These are phyloP conservation scores for Triangularia setosa DNA, from an alignment of 2,329 filamentous ascomycete genomes.

Conservation along the genomic window DNA sequence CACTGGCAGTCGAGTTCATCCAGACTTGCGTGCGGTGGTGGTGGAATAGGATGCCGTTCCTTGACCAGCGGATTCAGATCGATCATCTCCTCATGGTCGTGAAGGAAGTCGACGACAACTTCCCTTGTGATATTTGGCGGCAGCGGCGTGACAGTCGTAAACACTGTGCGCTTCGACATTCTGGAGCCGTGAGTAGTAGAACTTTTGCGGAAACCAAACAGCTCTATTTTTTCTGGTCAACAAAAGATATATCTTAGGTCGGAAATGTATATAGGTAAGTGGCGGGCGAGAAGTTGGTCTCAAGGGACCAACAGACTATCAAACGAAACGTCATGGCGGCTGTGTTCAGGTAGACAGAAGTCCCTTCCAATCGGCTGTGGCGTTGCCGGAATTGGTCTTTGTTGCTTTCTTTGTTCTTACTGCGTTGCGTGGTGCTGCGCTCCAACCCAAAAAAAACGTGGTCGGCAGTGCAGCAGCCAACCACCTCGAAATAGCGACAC, in stretches of 20 bases:
- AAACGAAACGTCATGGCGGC: background rate
- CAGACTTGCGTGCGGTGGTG: slow-evolving; percentile 60
- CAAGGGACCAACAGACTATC: slow-evolving; percentile 32
- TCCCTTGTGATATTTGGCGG: slow-evolving; percentile 64
- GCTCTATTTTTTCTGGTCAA: background rate
- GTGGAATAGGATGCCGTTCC: slow-evolving; percentile 63
- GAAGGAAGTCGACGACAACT: slow-evolving; percentile 70
- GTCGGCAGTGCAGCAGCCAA: background rate
- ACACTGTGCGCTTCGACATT: slow-evolving; percentile 69
- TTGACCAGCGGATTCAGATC: slow-evolving; percentile 81
- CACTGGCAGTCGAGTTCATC: slow-evolving; percentile 72
- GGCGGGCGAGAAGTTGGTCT: background rate
- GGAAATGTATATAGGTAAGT: background rate
- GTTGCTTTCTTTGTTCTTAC: background rate
- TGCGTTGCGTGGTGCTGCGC: background rate
- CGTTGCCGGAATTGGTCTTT: slow-evolving; percentile 2
- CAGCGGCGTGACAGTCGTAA: slow-evolving; percentile 76
- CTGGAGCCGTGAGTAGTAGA: background rate
- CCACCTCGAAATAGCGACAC: background rate
- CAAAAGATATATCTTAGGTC: background rate
- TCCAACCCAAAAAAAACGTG: slow-evolving; percentile 5
- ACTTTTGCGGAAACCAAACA: background rate
- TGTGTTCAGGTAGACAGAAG: background rate
- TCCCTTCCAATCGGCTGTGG: background rate
- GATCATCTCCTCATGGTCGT: slow-evolving; percentile 79